Conservation (phyloP, 2,329 filamentous ascomycete species). For the Epichloe scottii region DNA sequence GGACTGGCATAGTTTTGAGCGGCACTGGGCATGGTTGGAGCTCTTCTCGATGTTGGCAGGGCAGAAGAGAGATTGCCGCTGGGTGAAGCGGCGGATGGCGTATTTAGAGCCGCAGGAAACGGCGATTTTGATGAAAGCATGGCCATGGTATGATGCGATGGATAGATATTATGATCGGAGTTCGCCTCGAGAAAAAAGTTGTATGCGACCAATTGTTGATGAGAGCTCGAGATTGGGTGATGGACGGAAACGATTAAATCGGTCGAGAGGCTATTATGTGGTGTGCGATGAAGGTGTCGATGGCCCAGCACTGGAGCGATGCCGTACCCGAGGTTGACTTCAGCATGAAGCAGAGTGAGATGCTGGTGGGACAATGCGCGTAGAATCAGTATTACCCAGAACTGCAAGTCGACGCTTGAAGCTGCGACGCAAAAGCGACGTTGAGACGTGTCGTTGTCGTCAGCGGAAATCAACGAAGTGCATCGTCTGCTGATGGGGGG, state of each 20-base stretch:
- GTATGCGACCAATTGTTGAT: neutral
- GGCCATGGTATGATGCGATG: conserved; percentile 40
- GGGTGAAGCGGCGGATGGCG: conserved; percentile 32
- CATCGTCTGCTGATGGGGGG: neutral
- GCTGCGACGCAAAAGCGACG: conserved; percentile 3
- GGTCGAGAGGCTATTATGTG: neutral
- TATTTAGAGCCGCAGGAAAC: conserved; percentile 43
- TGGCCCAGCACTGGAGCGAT: neutral
- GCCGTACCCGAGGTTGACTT: too few relatives aligned
- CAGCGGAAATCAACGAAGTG: neutral
- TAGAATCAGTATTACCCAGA: neutral
- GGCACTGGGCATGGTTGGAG: conserved; percentile 33
- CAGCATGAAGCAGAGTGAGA: too few relatives aligned
- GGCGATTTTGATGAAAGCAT: conserved; percentile 67
- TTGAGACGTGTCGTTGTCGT: neutral
- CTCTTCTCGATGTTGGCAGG: conserved; percentile 39
- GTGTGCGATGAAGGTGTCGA: neutral
- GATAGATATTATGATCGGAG: neutral
- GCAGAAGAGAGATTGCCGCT: conserved; percentile 32
- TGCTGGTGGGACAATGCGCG: too few relatives aligned
- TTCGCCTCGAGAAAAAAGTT: neutral
- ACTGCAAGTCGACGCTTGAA: neutral
- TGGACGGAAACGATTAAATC: neutral
- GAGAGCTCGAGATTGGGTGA: neutral
- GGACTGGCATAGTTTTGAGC: conserved; percentile 61